Base-by-base conservation (phyloP, 352 stramenopile species). In the Globisporangium apiculatum region DNA sequence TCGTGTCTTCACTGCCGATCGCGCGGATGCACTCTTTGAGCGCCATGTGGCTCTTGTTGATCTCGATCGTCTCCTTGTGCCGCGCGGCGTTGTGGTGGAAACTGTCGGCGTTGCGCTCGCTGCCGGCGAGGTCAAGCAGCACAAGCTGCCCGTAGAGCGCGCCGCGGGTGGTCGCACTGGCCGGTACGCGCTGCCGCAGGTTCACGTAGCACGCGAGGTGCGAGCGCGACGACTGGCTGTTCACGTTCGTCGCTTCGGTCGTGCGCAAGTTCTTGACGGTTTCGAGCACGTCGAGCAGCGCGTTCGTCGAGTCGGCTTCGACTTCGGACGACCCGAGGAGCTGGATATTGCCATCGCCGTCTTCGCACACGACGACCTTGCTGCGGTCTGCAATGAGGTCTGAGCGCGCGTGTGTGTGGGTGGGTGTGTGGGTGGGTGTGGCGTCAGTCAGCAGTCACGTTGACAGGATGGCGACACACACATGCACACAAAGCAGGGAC, bases 381-480 rank as follows among this genome's bases (percentile, higher is more conserved):
- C 24, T 31, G 24, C 24, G 24, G 24, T 31, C 40, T 43, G 40
- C 40, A 43, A 43, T 8, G 7, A 12, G 40, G 7, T 43, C 40
- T 12, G 40, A 31, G 24, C 1, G 24, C 24, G 24, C 24, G 24
- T 31, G 24, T 31, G 2, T 2, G 24, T 31, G n/a, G n/a, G n/a
- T n/a, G n/a, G n/a, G 18, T 24, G 18, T 0, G 18, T 24, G 18
- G 18, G 24, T 31, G 24, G 24, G 24, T 31, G 24, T 31, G 24
- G 24, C 24, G 40, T 71, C 66, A 59, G 97, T 97, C 17, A 98
- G 75, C 43, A 99, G 66, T 96, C 12, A 98, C 77, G 55, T 94
- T 92, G 17, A 40, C 17, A 6, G 63, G 60, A 11, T 69, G 53
- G 31, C 87, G 63, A 8, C 73, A 68, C 24, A 31, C 24, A 31